phyloP scores from a whole-genome alignment of 345 rosid genomes.

The Melaleuca alternifolia region DNA sequence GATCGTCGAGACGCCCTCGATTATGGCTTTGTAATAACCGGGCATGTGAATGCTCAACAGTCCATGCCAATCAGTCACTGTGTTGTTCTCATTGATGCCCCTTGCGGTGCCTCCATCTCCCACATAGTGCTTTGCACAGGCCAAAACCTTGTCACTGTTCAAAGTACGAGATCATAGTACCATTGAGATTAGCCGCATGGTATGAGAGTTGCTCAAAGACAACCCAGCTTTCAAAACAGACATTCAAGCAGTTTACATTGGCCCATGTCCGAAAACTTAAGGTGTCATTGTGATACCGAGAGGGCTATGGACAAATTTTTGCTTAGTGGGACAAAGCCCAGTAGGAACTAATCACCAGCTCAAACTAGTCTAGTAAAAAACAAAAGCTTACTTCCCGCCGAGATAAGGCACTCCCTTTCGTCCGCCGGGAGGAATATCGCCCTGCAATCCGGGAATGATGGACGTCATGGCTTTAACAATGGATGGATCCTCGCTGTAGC shows the following conservation, averaged over 20 bases:
- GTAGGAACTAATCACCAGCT: background rate
- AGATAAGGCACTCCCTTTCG: conserved; percentile 49
- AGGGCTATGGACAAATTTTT: background rate
- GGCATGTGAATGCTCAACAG: conserved; percentile 64
- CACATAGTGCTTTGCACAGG: conserved; percentile 84
- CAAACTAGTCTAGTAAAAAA: background rate
- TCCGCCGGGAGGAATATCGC: conserved; percentile 28
- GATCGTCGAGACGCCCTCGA: conserved; percentile 55
- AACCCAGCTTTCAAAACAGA: background rate
- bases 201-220: background rate
- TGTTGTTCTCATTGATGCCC: conserved; percentile 67
- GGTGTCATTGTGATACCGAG: background rate
- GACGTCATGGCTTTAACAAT: conserved; percentile 52
- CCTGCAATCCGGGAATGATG: conserved; percentile 59
- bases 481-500: conserved; percentile 65
- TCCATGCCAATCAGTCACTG: conserved; percentile 20
- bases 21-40: conserved; percentile 32
- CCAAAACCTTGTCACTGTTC: conserved; percentile 51
- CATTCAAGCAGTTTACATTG: background rate
- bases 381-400: conserved; percentile 40
- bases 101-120: conserved; percentile 74
- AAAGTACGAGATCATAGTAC: background rate
- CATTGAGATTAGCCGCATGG: background rate
- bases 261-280: background rate
- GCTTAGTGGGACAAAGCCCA: background rate